phyloP scores from a whole-genome alignment of 805 yeast genomes.

The Lachancea sp. region DNA sequence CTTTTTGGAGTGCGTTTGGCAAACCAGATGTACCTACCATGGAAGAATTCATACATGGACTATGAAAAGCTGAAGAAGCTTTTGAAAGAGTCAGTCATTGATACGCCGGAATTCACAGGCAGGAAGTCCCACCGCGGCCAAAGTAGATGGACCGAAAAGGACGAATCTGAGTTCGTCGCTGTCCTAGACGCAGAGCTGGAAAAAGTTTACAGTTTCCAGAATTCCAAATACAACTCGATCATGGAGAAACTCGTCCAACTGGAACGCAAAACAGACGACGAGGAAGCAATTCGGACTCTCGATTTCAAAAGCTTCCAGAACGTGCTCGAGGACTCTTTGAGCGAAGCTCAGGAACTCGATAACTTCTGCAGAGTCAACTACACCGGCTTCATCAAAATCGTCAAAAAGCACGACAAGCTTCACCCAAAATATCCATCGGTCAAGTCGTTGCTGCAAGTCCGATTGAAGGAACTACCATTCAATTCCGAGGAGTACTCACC shows the following conservation, averaged over 20 bases:
- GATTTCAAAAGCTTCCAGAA: slow-evolving; percentile 58
- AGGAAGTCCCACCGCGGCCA: slow-evolving; percentile 19
- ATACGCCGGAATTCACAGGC: slow-evolving; percentile 14
- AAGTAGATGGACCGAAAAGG: slow-evolving; percentile 58
- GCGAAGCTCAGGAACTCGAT: slow-evolving; percentile 77
- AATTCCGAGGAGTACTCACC: slow-evolving; percentile 95
- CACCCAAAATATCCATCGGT: slow-evolving; percentile 81
- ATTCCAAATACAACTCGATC: slow-evolving; percentile 59
- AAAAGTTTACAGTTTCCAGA: slow-evolving; percentile 70
- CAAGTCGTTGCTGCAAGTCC: slow-evolving; percentile 78
- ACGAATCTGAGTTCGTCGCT: slow-evolving; percentile 63
- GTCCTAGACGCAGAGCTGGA: slow-evolving; percentile 64
- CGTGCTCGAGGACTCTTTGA: slow-evolving; percentile 65
- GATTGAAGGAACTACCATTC: slow-evolving; percentile 82
- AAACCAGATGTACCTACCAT: slow-evolving; percentile 77
- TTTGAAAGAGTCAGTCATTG: slow-evolving; percentile 59
- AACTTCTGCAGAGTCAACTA: slow-evolving; percentile 86
- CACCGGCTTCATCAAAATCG: slow-evolving; percentile 92
- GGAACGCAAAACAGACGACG: slow-evolving; percentile 51
- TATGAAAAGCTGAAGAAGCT: slow-evolving; percentile 61
- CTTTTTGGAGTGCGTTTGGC: slow-evolving; percentile 79
- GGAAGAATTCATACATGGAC: slow-evolving; percentile 70
- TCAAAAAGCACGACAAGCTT: slow-evolving; percentile 89
- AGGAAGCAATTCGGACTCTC: slow-evolving; percentile 34
- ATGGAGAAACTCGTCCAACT: slow-evolving; percentile 56